Evolutionary conservation across 164 flowering plant genomes (phyloP).

Genomic region (Amborella trichopoda): DNA sequence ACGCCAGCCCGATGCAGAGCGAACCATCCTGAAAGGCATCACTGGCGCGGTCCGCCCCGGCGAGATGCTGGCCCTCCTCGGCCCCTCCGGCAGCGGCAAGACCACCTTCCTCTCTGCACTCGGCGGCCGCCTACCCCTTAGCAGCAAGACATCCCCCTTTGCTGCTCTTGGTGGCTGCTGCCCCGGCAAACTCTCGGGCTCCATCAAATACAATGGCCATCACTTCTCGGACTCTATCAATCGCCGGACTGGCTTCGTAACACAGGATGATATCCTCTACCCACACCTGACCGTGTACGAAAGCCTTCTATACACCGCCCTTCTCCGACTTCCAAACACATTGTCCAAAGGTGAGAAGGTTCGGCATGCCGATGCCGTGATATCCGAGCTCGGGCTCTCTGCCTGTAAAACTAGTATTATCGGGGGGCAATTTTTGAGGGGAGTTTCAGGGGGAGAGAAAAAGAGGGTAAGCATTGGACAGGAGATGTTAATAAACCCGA

Average conservation of each 20-base stretch:
- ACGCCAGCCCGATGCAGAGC: slow-evolving; percentile 9
- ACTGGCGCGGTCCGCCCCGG: slow-evolving; percentile 58
- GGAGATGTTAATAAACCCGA: slow-evolving; percentile 71
- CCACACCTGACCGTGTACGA: slow-evolving; percentile 64
- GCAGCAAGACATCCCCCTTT: slow-evolving; percentile 24
- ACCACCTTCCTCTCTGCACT: slow-evolving; percentile 15
- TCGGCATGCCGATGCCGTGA: slow-evolving; percentile 37
- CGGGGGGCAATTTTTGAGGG: slow-evolving; percentile 16
- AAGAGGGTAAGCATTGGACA: slow-evolving; percentile 50
- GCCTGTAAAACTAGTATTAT: slow-evolving; percentile 46
- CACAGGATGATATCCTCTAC: slow-evolving; percentile 65
- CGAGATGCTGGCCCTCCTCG: slow-evolving; percentile 72
- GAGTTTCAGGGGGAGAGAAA: slow-evolving; percentile 24
- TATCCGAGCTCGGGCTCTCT: slow-evolving; percentile 36
- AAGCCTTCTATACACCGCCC: slow-evolving; percentile 67
- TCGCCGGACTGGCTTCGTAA: slow-evolving; percentile 60
- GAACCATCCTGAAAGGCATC: slow-evolving; percentile 42
- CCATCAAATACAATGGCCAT: slow-evolving; percentile 48
- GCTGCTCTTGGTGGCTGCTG: slow-evolving; percentile 67
- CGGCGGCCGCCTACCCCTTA: not conserved
- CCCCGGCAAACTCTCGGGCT: slow-evolving; percentile 30
- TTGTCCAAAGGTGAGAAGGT: slow-evolving; percentile 31
- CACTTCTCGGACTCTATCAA: slow-evolving; percentile 43
- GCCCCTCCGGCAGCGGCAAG: slow-evolving; percentile 91
- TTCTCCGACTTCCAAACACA: slow-evolving; percentile 46